Conservation (phyloP, 805 yeast genomes). For the Metschnikowia cubensis region DNA sequence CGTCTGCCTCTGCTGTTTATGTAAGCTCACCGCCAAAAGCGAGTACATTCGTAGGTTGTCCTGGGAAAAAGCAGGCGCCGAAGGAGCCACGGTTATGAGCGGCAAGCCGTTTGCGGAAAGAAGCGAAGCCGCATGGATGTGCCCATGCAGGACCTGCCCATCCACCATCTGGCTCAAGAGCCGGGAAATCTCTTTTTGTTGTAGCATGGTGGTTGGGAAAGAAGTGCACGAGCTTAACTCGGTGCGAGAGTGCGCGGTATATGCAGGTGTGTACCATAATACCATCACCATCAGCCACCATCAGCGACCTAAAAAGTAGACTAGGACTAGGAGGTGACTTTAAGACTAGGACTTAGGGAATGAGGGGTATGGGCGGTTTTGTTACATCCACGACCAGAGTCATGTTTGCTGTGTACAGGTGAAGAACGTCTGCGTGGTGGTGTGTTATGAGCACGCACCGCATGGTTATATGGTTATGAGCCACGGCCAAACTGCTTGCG, state of each 20-base stretch:
- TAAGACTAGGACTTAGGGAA: too few species aligned
- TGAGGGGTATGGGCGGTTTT: too few species aligned
- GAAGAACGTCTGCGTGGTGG: too few species aligned
- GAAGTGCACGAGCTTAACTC: not conserved
- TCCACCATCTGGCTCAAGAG: constrained; percentile 32
- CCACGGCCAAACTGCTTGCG: too few species aligned
- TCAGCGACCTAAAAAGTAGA: not conserved
- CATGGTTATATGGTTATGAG: too few species aligned
- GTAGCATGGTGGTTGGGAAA: constrained; percentile 28
- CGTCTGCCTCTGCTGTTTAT: constrained; percentile 15
- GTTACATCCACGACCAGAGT: too few species aligned
- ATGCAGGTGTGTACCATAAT: not conserved
- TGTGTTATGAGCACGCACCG: too few species aligned
- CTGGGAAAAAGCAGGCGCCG: constrained; percentile 16
- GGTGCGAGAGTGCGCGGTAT: too few species aligned
- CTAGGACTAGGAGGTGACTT: not conserved
- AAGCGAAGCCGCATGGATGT: constrained; percentile 24
- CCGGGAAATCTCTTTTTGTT: constrained; percentile 35
- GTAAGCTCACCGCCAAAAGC: constrained; percentile 31
- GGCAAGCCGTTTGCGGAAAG: constrained; percentile 38
- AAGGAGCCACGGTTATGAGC: constrained; percentile 33
- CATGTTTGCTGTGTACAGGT: too few species aligned
- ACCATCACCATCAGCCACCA: not conserved
- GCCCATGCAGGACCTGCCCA: constrained; percentile 20
- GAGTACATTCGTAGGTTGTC: constrained; percentile 34